Percentiles rank a stretch among this genome's conserved stretches.
These are phyloP conservation scores for Scheffersomyces coipomensis DNA, from an alignment of 805 yeast species.

Conservation along the genomic window DNA sequence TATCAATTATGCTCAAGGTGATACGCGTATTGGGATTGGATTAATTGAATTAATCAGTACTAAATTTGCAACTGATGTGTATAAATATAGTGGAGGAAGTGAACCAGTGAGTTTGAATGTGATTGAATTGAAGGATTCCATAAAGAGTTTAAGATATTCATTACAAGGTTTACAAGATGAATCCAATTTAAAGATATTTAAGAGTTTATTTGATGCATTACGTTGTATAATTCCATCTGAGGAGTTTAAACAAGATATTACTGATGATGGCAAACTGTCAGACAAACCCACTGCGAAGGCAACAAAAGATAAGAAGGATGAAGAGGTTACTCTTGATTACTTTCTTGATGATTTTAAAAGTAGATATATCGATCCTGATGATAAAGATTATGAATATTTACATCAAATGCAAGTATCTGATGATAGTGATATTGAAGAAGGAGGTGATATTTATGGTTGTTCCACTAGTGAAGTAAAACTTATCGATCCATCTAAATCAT, in stretches of 20 bases:
- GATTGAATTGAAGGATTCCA: conserved; percentile 6
- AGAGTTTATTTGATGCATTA: conserved; percentile 13
- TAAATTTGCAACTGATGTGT: conserved; percentile 1
- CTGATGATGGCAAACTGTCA: too few relatives aligned
- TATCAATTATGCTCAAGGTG: conserved; percentile 23
- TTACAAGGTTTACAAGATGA: conserved; percentile 16
- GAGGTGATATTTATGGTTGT: conserved; percentile 4
- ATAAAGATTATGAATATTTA: conserved; percentile 11
- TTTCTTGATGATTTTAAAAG: conserved; percentile 15
- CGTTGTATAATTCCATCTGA: background rate
- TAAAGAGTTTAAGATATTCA: conserved; percentile 8
- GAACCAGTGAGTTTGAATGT: conserved; percentile 4
- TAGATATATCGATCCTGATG: conserved; percentile 4
- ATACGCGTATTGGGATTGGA: conserved; percentile 32
- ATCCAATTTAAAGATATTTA: conserved; percentile 13
- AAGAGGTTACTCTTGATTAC: conserved; percentile 7
- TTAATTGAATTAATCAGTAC: conserved; percentile 28
- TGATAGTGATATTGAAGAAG: conserved; percentile 20
- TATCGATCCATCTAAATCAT: conserved; percentile 1
- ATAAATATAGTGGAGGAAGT: background rate
- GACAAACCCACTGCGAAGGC: background rate
- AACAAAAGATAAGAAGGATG: background rate
- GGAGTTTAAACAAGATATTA: too few relatives aligned
- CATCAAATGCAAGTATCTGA: conserved; percentile 30
- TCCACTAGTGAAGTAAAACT: conserved; percentile 4